Evolutionary conservation across 805 yeast genomes (phyloP).

Genomic region (Pichia gijzeniarum): DNA sequence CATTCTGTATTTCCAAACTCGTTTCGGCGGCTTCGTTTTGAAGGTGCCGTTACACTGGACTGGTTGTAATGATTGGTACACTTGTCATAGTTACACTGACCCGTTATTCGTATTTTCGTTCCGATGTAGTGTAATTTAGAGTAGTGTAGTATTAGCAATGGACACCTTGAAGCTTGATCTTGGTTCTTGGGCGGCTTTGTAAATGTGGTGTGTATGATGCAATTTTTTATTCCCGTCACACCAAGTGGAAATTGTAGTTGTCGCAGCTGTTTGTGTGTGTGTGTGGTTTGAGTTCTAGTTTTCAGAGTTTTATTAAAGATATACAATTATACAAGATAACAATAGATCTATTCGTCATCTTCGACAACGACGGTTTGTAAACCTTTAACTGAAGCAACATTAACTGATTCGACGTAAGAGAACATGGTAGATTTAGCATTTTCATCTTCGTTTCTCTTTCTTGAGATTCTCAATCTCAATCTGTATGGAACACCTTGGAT

Average conservation of each 20-base stretch:
- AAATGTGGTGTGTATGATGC: too few species aligned
- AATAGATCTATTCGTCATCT: constrained; percentile 37
- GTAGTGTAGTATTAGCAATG: not conserved
- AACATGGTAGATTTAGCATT: constrained; percentile 96
- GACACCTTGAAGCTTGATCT: too few species aligned
- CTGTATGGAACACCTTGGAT: constrained; percentile 98
- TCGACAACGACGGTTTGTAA: constrained; percentile 96
- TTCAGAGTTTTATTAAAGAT: not conserved
- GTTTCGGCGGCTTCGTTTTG: constrained; percentile 30
- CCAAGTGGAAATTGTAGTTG: too few species aligned
- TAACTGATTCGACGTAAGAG: constrained; percentile 96
- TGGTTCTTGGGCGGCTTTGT: too few species aligned
- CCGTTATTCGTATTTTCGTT: not conserved
- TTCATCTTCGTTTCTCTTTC: constrained; percentile 99
- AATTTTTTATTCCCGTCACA: too few species aligned
- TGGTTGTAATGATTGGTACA: constrained; percentile 57
- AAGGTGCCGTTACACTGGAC: constrained; percentile 40
- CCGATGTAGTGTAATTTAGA: not conserved
- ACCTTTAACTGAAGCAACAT: constrained; percentile 93
- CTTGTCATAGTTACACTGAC: constrained; percentile 89
- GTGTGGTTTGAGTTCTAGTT: too few species aligned
- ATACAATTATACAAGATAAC: not conserved
- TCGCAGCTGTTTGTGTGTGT: too few species aligned
- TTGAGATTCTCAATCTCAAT: constrained; percentile 95
- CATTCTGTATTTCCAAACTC: constrained; percentile 12